A percentile compares a stretch with the other conserved stretches of the same genome.
Conservation (phyloP, 352 stramenopile genomes). For the Phytophthora pisi region DNA sequence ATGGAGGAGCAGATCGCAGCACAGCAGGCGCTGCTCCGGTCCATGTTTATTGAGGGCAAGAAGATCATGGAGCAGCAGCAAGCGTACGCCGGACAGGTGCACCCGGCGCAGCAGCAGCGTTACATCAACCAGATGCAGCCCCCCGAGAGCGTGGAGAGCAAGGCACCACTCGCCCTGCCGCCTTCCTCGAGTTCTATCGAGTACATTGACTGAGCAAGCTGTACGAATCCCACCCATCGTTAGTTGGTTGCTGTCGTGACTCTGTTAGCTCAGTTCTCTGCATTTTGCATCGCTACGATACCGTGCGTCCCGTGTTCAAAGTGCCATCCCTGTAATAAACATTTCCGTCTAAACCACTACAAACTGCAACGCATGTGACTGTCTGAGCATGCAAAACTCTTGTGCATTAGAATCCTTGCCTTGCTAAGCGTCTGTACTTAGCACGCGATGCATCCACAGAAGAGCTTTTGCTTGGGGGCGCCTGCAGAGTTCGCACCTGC, state of each 20-base stretch:
- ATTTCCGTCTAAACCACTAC: slow-evolving; percentile 9
- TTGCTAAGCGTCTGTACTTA: slow-evolving; percentile 20
- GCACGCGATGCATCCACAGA: slow-evolving; percentile 80
- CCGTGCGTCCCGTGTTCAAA: slow-evolving; percentile 13
- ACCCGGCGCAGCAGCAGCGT: slow-evolving; percentile 42
- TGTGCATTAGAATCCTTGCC: too few relatives aligned
- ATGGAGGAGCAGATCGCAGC: slow-evolving; percentile 84
- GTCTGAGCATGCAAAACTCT: too few relatives aligned
- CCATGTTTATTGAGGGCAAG: slow-evolving; percentile 76
- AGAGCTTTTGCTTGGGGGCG: slow-evolving; percentile 55
- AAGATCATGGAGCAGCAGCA: slow-evolving; percentile 76
- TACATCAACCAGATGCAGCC: slow-evolving; percentile 43
- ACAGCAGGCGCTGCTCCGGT: slow-evolving; percentile 72
- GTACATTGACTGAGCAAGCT: slow-evolving; percentile 46
- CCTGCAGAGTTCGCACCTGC: slow-evolving; percentile 14
- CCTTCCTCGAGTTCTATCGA: slow-evolving; percentile 44
- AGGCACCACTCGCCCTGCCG: slow-evolving; percentile 28
- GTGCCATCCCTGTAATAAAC: slow-evolving; percentile 37
- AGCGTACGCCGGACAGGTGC: slow-evolving; percentile 34
- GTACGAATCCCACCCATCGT: slow-evolving; percentile 16
- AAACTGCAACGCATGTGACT: too few relatives aligned
- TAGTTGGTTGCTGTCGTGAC: slow-evolving; percentile 23
- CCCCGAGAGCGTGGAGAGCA: slow-evolving; percentile 31
- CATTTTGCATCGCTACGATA: slow-evolving; percentile 23
- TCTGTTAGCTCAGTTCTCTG: slow-evolving; percentile 21